Evolutionary conservation across 805 yeast species (phyloP).

Genomic region (Kodamaea restingae): DNA sequence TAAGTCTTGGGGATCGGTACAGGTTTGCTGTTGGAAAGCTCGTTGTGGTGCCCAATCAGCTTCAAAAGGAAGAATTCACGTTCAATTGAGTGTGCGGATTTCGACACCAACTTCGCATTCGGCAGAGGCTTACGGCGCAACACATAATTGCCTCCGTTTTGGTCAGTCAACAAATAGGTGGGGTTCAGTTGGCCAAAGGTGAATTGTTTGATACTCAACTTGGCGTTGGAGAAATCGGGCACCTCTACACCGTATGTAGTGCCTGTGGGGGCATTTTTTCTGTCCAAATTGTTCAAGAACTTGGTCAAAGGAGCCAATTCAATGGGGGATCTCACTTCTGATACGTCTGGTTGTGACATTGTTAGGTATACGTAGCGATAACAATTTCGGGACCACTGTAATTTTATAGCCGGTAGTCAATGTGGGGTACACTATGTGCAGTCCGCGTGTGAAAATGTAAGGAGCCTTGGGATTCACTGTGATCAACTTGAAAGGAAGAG

Average conservation of each 20-base stretch:
- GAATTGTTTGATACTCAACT: constrained; percentile 45
- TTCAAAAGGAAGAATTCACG: constrained; percentile 52
- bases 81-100: constrained; percentile 60
- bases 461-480: too few relatives aligned
- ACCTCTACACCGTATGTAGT: constrained; percentile 23
- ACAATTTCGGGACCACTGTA: background rate
- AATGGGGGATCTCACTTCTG: constrained; percentile 34
- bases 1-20: constrained; percentile 56
- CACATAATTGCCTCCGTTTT: constrained; percentile 34
- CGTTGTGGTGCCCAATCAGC: constrained; percentile 23
- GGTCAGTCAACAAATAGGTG: constrained; percentile 43
- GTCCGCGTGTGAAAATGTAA: constrained; percentile 4
- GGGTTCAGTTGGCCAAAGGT: constrained; percentile 64
- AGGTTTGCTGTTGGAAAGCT: constrained; percentile 6
- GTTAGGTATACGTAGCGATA: background rate
- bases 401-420: background rate
- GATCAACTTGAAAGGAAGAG: background rate
- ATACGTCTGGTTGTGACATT: constrained; percentile 19
- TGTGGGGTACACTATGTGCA: constrained; percentile 6
- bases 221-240: constrained; percentile 15
- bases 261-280: constrained; percentile 9
- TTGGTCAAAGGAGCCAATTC: constrained; percentile 21
- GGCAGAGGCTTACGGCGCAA: constrained; percentile 55
- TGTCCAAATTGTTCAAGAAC: constrained; percentile 16
- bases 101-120: constrained; percentile 46